Percentiles rank a stretch among this genome's conserved stretches.
Evolutionary conservation across 352 stramenopile genomes (phyloP).

Genomic region (Globisporangium viniferum): DNA sequence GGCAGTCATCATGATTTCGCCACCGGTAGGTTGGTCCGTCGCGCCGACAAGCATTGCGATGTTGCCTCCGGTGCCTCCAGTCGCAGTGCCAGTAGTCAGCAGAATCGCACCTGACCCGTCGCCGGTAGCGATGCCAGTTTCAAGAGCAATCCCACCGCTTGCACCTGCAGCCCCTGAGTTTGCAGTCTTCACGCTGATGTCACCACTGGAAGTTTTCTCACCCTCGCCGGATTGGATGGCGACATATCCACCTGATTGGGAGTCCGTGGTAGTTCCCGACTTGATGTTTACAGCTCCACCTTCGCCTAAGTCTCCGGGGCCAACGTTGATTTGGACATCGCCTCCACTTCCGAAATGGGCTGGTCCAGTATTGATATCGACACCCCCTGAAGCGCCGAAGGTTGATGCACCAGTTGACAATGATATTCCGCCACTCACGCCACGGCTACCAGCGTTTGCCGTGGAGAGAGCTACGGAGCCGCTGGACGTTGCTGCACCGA

Average conservation of each 20-base stretch:
- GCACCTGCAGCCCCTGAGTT: conserved; percentile 56
- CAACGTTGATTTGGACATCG: conserved; percentile 47
- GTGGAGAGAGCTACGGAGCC: conserved; percentile 49
- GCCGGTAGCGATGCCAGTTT: conserved; percentile 52
- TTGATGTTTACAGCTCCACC: conserved; percentile 74
- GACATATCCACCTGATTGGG: conserved; percentile 62
- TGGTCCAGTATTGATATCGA: conserved; percentile 50
- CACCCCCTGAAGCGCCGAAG: conserved; percentile 51
- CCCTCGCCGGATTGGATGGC: conserved; percentile 56
- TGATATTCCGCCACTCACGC: conserved; percentile 44
- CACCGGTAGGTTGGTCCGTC: conserved; percentile 52
- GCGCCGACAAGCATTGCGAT: conserved; percentile 48
- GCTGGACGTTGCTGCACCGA: conserved; percentile 50
- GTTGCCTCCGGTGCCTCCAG: conserved; percentile 57
- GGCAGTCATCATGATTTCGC: conserved; percentile 65
- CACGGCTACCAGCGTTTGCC: conserved; percentile 39
- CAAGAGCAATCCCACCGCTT: conserved; percentile 54
- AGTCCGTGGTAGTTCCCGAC: conserved; percentile 68
- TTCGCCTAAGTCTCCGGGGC: conserved; percentile 73
- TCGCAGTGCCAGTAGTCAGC: conserved; percentile 49
- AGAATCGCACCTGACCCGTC: conserved; percentile 54
- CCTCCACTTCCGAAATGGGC: conserved; percentile 51
- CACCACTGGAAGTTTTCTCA: conserved; percentile 60
- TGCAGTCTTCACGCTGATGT: conserved; percentile 56
- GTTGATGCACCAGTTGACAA: conserved; percentile 40